phyloP scores from a whole-genome alignment of 257 asterid species.

The Solanum tacnaense region DNA sequence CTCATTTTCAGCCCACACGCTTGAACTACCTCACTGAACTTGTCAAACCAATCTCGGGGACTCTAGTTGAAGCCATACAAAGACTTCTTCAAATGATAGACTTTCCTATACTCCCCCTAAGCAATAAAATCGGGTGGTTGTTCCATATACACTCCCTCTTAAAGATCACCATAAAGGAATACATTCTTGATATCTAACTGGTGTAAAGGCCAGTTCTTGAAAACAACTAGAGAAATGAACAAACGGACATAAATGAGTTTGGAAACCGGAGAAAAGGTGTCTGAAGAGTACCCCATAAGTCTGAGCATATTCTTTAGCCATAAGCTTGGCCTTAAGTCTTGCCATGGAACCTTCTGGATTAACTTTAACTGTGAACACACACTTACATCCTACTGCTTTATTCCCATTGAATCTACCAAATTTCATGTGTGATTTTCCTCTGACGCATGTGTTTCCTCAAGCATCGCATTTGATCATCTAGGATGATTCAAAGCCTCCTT shows the following conservation, averaged over 20 bases:
- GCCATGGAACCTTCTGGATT: too few species aligned
- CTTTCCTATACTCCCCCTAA: not conserved
- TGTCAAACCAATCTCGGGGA: not conserved
- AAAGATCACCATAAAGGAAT: not conserved
- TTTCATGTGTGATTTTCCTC: not conserved
- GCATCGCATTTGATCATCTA: not conserved
- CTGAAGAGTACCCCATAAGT: not conserved
- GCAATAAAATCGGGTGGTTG: not conserved
- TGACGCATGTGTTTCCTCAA: not conserved
- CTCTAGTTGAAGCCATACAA: not conserved
- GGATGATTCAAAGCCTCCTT: not conserved
- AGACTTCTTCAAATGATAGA: not conserved
- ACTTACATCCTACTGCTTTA: too few species aligned
- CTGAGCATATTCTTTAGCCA: not conserved
- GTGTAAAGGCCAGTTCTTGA: not conserved
- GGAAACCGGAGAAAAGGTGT: not conserved
- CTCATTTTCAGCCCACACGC: not conserved
- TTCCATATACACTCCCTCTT: not conserved
- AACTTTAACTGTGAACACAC: too few species aligned
- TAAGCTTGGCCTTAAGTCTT: too few species aligned
- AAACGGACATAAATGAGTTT: not conserved
- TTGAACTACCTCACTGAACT: not conserved
- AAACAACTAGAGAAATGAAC: not conserved
- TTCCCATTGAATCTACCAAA: too few species aligned
- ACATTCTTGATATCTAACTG: not conserved